Conservation (phyloP, 1,139 yeast species). For the Yamadazyma jaroonii region DNA sequence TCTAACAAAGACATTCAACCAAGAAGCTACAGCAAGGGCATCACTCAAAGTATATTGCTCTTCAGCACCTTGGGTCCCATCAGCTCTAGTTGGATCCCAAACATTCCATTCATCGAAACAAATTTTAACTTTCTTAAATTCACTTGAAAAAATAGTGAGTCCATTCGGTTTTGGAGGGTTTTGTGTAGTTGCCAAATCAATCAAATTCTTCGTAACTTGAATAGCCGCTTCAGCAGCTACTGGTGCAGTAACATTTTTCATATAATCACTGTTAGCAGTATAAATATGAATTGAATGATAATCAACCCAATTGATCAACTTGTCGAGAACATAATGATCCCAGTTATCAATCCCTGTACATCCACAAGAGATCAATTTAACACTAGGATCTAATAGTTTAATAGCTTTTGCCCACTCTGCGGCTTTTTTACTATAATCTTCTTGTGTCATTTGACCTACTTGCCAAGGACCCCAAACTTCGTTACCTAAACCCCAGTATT, state of each 20-base stretch:
- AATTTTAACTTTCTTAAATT: constrained; percentile 19
- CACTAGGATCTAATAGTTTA: constrained; percentile 24
- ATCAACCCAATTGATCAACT: constrained; percentile 23
- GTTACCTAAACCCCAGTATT: constrained; percentile 33
- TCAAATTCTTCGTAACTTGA: constrained; percentile 22
- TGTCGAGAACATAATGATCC: constrained; percentile 25
- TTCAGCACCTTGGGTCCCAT: constrained; percentile 27
- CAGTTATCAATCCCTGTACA: constrained; percentile 24
- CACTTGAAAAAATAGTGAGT: constrained; percentile 7
- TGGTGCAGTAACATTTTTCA: constrained; percentile 25
- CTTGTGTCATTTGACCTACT: constrained; percentile 27
- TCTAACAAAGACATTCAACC: constrained; percentile 30
- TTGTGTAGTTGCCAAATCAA: constrained; percentile 24
- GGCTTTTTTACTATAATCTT: constrained; percentile 26
- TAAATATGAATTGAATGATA: constrained; percentile 29
- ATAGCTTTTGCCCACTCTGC: constrained; percentile 32
- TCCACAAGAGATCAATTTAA: constrained; percentile 27
- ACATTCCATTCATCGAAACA: constrained; percentile 37
- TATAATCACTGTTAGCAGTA: constrained; percentile 22
- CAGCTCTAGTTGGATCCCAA: constrained; percentile 32
- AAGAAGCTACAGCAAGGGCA: constrained; percentile 29
- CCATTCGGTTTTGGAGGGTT: constrained; percentile 14
- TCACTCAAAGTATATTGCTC: constrained; percentile 27
- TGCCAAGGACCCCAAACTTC: constrained; percentile 37
- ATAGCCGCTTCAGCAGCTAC: constrained; percentile 29